phyloP scores from a whole-genome alignment of 495 filamentous ascomycete genomes.

The Letharia lupina region DNA sequence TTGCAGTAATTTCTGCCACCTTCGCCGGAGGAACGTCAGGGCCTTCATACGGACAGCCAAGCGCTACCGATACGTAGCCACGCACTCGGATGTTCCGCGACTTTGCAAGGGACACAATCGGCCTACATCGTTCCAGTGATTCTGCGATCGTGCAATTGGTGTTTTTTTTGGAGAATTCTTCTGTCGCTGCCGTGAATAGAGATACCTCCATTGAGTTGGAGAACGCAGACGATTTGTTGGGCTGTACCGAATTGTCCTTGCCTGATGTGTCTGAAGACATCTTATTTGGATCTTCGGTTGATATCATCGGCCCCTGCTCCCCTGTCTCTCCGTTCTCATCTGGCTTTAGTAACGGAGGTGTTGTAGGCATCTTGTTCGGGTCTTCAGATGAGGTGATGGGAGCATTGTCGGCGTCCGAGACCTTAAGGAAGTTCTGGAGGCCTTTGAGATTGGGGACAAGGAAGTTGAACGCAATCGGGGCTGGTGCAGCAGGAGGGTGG shows the following conservation, averaged over 20 bases:
- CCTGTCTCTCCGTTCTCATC: constrained; percentile 20
- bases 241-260: constrained; percentile 7
- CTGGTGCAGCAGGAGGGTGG: constrained; percentile 47
- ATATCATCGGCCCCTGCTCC: constrained; percentile 35
- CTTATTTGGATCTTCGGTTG: constrained; percentile 34
- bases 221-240: constrained; percentile 26
- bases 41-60: constrained; percentile 93
- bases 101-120: constrained; percentile 69
- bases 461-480: constrained; percentile 80
- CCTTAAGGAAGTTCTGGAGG: constrained; percentile 48
- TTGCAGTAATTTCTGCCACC: constrained; percentile 76
- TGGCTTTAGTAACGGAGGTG: constrained; percentile 19
- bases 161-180: constrained; percentile 83
- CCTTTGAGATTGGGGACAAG: constrained; percentile 86
- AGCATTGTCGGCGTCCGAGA: constrained; percentile 13
- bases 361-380: constrained; percentile 31
- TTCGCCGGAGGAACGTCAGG: constrained; percentile 65
- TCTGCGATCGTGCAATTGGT: constrained; percentile 82
- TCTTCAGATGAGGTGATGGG: constrained; percentile 28
- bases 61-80: constrained; percentile 89
- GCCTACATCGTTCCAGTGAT: constrained; percentile 65
- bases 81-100: constrained; percentile 64
- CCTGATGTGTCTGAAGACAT: constrained; percentile 30
- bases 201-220: constrained; percentile 62
- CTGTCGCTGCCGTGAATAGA: constrained; percentile 86